Evolutionary conservation across 2,329 filamentous ascomycete genomes (phyloP).

Genomic region (Colletotrichum cuscutae): DNA sequence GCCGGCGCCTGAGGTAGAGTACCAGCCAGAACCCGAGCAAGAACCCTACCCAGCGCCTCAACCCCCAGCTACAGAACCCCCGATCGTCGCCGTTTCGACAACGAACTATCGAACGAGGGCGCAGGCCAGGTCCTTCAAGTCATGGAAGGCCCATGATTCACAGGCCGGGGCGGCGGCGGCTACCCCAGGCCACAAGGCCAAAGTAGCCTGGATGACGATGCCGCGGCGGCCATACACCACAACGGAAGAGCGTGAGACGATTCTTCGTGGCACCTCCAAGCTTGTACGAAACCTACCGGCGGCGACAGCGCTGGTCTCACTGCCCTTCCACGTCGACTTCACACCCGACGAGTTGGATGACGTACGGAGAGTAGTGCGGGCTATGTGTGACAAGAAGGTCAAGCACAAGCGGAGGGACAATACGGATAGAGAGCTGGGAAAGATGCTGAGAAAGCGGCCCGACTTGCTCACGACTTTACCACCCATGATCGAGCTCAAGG

Average conservation of each 20-base stretch:
- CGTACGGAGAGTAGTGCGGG: slow-evolving; percentile 29
- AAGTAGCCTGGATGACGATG: slow-evolving; percentile 29
- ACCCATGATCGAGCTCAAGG: slow-evolving; percentile 30
- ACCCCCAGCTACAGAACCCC: not conserved
- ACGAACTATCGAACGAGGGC: slow-evolving; percentile 34
- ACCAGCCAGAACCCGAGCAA: not conserved
- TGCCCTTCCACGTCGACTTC: slow-evolving; percentile 59
- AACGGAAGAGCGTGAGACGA: slow-evolving; percentile 30
- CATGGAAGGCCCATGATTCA: slow-evolving; percentile 13
- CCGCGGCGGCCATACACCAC: slow-evolving; percentile 40
- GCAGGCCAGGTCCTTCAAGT: slow-evolving; percentile 37
- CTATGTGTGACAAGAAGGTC: slow-evolving; percentile 4
- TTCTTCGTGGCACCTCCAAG: slow-evolving; percentile 35
- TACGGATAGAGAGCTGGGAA: slow-evolving; percentile 35
- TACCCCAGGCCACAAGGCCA: not conserved
- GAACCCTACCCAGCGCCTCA: not conserved
- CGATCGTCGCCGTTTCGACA: not conserved
- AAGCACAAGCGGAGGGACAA: not conserved
- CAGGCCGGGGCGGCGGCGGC: not conserved
- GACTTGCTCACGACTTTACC: slow-evolving; percentile 23
- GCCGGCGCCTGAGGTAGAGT: too few species aligned
- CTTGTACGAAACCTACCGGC: slow-evolving; percentile 23
- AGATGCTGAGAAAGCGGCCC: slow-evolving; percentile 32
- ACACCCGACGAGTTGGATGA: slow-evolving; percentile 48
- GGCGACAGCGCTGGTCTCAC: slow-evolving; percentile 10